These are phyloP conservation scores for Populus ilicifolia DNA, from an alignment of 345 rosid species.

Conservation along the genomic window DNA sequence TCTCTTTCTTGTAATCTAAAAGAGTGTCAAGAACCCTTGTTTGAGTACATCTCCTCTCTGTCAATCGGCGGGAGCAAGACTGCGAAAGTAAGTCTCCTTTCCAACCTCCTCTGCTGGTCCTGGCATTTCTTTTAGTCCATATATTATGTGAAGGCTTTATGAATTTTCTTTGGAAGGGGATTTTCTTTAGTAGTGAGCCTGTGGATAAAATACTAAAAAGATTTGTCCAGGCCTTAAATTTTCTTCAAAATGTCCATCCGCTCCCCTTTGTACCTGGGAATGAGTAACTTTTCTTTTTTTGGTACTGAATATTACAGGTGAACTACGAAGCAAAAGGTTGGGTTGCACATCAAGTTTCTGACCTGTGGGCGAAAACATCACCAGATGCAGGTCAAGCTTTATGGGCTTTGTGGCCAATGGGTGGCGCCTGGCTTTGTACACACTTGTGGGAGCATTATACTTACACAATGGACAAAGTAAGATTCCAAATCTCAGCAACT, in stretches of 20 bases:
- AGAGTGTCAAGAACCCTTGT: conserved; percentile 88
- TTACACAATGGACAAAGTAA: conserved; percentile 76
- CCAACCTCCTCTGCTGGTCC: background rate
- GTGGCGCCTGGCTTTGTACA: conserved; percentile 96
- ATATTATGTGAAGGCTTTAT: background rate
- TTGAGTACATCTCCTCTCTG: conserved; percentile 63
- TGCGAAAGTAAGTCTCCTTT: conserved; percentile 54
- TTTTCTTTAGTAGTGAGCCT: background rate
- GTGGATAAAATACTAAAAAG: background rate
- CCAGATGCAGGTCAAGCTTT: conserved; percentile 62
- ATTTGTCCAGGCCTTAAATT: background rate
- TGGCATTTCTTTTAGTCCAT: background rate
- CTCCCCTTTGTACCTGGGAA: background rate
- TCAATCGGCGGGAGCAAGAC: conserved; percentile 79
- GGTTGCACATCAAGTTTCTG: conserved; percentile 86
- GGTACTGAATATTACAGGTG: conserved; percentile 42
- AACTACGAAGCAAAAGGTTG: conserved; percentile 84
- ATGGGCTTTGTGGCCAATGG: conserved; percentile 98
- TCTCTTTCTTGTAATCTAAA: conserved; percentile 76
- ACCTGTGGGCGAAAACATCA: conserved; percentile 93
- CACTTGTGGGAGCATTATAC: conserved; percentile 93
- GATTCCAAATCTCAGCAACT: conserved; percentile 14
- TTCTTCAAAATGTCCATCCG: too few species aligned
- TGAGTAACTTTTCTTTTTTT: background rate
- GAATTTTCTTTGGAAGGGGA: background rate